Conservation (phyloP, 192 early-diverging fungal genomes). For the Dissophora globulifera region DNA sequence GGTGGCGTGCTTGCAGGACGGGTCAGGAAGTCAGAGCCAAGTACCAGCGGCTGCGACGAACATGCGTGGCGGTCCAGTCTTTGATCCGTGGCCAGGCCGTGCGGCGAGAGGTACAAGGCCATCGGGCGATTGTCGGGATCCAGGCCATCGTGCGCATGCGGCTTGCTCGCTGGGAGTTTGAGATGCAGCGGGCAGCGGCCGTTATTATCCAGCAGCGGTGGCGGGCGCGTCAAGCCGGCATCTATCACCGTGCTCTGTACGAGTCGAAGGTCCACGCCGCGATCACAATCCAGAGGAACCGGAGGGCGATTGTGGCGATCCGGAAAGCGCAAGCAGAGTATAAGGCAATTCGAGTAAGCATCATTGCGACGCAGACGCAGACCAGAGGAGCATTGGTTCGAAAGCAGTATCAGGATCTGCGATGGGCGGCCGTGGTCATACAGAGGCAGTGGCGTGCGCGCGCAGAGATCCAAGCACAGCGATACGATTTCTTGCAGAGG, state of each 20-base stretch:
- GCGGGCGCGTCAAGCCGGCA: constrained; percentile 26
- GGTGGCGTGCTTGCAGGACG: constrained; percentile 29
- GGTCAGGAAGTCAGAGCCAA: constrained; percentile 8
- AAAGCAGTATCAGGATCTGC: constrained; percentile 11
- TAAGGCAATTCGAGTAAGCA: neutral
- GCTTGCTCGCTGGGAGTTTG: constrained; percentile 23
- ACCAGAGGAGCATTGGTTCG: constrained; percentile 22
- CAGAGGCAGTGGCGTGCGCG: constrained; percentile 38
- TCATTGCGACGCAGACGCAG: constrained; percentile 42
- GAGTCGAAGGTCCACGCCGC: constrained; percentile 11
- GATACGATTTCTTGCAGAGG: constrained; percentile 18
- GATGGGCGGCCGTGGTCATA: constrained; percentile 19
- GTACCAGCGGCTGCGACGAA: constrained; percentile 16
- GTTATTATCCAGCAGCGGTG: constrained; percentile 33
- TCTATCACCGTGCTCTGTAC: constrained; percentile 19
- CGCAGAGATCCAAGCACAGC: constrained; percentile 3
- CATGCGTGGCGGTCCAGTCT: constrained; percentile 29
- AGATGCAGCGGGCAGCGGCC: constrained; percentile 18
- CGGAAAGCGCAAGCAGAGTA: constrained; percentile 29
- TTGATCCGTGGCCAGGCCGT: constrained; percentile 30
- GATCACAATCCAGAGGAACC: constrained; percentile 24
- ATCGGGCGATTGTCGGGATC: constrained; percentile 29
- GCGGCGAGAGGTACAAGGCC: constrained; percentile 4
- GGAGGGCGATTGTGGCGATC: constrained; percentile 28
- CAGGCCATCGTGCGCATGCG: constrained; percentile 34